phyloP scores from a whole-genome alignment of 2,329 filamentous ascomycete genomes.

The Exophiala viscosa region DNA sequence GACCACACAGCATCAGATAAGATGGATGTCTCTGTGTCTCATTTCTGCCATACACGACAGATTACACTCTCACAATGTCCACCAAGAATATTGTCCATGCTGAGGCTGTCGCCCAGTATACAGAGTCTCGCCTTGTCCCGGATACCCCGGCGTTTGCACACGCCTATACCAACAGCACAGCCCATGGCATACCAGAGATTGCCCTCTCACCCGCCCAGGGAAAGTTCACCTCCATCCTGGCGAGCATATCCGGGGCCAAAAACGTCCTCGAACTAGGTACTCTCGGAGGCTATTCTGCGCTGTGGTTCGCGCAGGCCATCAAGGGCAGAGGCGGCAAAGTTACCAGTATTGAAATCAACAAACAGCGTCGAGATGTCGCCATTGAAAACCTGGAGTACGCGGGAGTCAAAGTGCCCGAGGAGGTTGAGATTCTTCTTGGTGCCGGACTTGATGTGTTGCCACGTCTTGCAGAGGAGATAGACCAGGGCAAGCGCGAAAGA shows the following conservation, averaged over 20 bases:
- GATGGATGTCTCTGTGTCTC: no score
- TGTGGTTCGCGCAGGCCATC: conserved; percentile 47
- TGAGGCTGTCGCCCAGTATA: background rate
- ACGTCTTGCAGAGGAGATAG: conserved; percentile 40
- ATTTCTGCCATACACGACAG: no score
- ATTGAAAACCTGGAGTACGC: conserved; percentile 42
- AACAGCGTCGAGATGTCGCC: conserved; percentile 46
- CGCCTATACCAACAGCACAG: conserved; percentile 12
- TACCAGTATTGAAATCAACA: conserved; percentile 51
- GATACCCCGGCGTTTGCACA: conserved; percentile 1
- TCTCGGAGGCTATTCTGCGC: conserved; percentile 53
- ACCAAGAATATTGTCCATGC: background rate
- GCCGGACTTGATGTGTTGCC: conserved; percentile 44
- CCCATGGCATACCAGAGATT: conserved; percentile 30
- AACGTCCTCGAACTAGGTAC: conserved; percentile 54
- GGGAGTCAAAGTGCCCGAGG: conserved; percentile 36
- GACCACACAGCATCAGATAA: no score
- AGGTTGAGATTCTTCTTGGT: conserved; percentile 47
- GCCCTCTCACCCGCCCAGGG: conserved; percentile 37
- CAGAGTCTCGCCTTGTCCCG: conserved; percentile 1
- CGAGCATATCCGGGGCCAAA: conserved; percentile 35
- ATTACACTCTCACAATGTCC: background rate
- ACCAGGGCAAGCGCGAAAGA: conserved; percentile 35
- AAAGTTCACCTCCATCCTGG: conserved; percentile 41
- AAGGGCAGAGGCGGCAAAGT: conserved; percentile 38